A percentile compares a stretch with the other conserved stretches of the same genome.
phyloP scores from a whole-genome alignment of 1,139 yeast species.

The Pichia sp. region DNA sequence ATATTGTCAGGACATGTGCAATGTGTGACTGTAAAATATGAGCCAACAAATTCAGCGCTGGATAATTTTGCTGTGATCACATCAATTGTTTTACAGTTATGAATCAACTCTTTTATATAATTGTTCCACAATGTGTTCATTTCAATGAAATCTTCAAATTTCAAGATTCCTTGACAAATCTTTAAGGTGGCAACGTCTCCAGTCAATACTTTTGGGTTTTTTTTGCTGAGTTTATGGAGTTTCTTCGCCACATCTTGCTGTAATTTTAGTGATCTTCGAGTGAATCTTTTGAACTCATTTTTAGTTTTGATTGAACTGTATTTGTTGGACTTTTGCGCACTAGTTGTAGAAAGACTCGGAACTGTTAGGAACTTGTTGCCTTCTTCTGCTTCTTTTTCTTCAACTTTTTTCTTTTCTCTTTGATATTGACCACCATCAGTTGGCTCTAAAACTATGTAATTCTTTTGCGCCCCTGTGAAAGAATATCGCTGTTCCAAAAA shows the following conservation, averaged over 20 bases:
- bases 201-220: conserved; percentile 24
- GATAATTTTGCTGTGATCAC: conserved; percentile 53
- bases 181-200: conserved; percentile 33
- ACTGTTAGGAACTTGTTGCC: conserved; percentile 4
- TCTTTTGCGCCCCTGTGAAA: conserved; percentile 54
- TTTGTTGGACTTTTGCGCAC: conserved; percentile 20
- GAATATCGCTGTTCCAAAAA: conserved; percentile 57
- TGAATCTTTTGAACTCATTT: conserved; percentile 43
- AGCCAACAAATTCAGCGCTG: conserved; percentile 83
- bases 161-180: conserved; percentile 42
- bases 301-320: conserved; percentile 36
- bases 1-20: conserved; percentile 55
- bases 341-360: background rate
- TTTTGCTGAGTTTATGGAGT: conserved; percentile 34
- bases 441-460: conserved; percentile 47
- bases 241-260: conserved; percentile 40
- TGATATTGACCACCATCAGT: conserved; percentile 34
- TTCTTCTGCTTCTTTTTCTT: conserved; percentile 10
- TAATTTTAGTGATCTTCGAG: conserved; percentile 36
- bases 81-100: conserved; percentile 27
- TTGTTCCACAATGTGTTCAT: conserved; percentile 59
- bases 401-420: conserved; percentile 20
- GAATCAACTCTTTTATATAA: conserved; percentile 53
- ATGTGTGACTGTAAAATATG: conserved; percentile 55
- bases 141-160: conserved; percentile 49